phyloP scores from a whole-genome alignment of 2,329 filamentous ascomycete species.

The Verticillium nubilum region DNA sequence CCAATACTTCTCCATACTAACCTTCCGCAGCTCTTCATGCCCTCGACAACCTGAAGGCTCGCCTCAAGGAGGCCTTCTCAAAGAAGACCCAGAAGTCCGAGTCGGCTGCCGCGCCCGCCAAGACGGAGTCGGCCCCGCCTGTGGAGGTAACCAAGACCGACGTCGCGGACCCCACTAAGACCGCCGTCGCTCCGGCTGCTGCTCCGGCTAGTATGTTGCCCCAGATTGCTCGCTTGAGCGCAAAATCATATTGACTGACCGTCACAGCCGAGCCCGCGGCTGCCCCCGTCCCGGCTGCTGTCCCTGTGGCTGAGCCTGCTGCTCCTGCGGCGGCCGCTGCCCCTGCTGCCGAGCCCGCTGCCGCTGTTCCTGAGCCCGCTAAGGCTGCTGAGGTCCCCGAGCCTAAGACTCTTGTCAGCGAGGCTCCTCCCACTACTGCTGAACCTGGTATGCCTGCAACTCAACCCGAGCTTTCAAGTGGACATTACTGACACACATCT shows the following conservation, averaged over 20 bases:
- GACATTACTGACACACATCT: neutral
- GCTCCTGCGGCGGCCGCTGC: slow-evolving; percentile 11
- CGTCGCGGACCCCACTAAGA: slow-evolving; percentile 11
- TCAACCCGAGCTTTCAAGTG: neutral
- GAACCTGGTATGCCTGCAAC: slow-evolving; percentile 7
- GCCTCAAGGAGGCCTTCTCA: slow-evolving; percentile 45
- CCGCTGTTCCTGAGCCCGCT: slow-evolving; percentile 8
- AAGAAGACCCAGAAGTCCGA: slow-evolving; percentile 40
- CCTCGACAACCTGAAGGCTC: slow-evolving; percentile 50
- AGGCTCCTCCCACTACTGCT: neutral
- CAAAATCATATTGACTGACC: neutral
- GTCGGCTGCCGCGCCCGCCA: slow-evolving; percentile 16
- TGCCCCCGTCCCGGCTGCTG: slow-evolving; percentile 1
- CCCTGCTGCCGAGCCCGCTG: slow-evolving; percentile 3
- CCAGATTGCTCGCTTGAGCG: neutral
- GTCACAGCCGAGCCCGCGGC: slow-evolving; percentile 3
- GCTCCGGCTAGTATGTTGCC: slow-evolving; percentile 7
- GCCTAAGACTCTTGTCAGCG: neutral
- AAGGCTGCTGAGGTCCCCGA: slow-evolving; percentile 8
- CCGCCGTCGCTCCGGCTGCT: slow-evolving; percentile 8
- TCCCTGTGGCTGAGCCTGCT: neutral
- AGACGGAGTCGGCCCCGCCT: slow-evolving; percentile 24
- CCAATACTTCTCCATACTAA: neutral
- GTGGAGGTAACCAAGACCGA: slow-evolving; percentile 21
- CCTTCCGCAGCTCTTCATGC: slow-evolving; percentile 36